These are phyloP conservation scores for Blastomyces percursus DNA, from an alignment of 2,329 filamentous ascomycete genomes.

Conservation along the genomic window DNA sequence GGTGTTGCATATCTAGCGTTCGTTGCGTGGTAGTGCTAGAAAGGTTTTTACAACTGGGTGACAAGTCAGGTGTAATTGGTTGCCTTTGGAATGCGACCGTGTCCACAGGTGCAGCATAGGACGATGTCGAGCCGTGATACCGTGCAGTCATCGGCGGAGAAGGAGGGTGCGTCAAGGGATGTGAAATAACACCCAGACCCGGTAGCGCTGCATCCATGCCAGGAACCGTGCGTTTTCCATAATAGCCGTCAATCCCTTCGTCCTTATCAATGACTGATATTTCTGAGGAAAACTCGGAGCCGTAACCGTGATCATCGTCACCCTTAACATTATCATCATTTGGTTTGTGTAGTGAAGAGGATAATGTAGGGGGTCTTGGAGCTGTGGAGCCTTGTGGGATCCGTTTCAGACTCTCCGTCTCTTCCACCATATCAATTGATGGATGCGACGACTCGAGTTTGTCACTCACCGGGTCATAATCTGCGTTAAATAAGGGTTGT, in stretches of 20 bases:
- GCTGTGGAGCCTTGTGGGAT: conserved; percentile 36
- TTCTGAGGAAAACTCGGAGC: conserved; percentile 44
- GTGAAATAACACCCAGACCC: conserved; percentile 32
- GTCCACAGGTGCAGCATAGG: conserved; percentile 22
- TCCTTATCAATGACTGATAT: conserved; percentile 39
- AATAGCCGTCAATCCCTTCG: conserved; percentile 26
- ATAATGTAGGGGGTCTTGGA: conserved; percentile 21
- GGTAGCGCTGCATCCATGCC: conserved; percentile 27
- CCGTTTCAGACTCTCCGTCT: conserved; percentile 42
- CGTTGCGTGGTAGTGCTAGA: conserved; percentile 12
- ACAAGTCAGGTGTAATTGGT: conserved; percentile 33
- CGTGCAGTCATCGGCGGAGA: conserved; percentile 38
- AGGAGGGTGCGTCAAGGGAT: conserved; percentile 37
- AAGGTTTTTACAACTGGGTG: conserved; percentile 23
- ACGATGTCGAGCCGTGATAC: conserved; percentile 26
- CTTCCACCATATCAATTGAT: conserved; percentile 41
- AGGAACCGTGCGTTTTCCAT: conserved; percentile 21
- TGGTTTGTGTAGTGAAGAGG: background rate
- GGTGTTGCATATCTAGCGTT: conserved; percentile 19
- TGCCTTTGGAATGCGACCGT: conserved; percentile 26
- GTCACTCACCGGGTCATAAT: conserved; percentile 20
- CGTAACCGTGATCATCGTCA: conserved; percentile 42
- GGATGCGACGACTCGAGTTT: conserved; percentile 34
- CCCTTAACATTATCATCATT: conserved; percentile 19
- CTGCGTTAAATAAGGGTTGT: conserved; percentile 20